Evolutionary conservation across 1,284 basidiomycete species (phyloP).

Genomic region (Trametes pubescens): DNA sequence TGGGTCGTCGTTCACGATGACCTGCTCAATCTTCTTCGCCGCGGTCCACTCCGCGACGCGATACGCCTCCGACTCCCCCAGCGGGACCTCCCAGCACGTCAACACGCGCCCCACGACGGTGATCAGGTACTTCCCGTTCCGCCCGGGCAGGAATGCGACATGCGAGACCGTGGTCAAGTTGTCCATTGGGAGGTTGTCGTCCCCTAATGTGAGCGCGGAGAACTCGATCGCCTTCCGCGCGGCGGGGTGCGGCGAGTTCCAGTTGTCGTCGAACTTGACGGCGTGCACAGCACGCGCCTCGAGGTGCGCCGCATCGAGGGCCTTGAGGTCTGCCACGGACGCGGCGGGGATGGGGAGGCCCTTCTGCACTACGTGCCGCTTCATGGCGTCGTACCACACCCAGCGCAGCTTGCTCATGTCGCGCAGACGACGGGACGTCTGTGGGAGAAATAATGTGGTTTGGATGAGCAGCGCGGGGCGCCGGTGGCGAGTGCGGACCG

Average conservation of each 20-base stretch:
- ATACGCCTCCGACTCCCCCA: constrained; percentile 44
- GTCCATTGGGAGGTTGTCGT: constrained; percentile 26
- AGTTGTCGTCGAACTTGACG: constrained; percentile 47
- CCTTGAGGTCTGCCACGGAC: constrained; percentile 38
- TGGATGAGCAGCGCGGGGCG: constrained; percentile 12
- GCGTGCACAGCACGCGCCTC: constrained; percentile 48
- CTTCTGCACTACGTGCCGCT: constrained; percentile 44
- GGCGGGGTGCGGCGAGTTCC: constrained; percentile 43
- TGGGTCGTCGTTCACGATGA: constrained; percentile 45
- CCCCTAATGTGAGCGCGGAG: constrained; percentile 29
- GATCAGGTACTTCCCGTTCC: constrained; percentile 45
- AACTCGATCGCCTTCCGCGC: constrained; percentile 41
- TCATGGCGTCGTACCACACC: constrained; percentile 49
- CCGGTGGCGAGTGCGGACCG: constrained; percentile 22
- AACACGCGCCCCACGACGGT: constrained; percentile 38
- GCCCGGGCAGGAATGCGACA: constrained; percentile 45
- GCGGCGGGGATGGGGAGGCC: constrained; percentile 46
- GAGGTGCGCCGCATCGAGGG: constrained; percentile 45
- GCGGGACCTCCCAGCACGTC: constrained; percentile 49
- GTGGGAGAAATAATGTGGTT: constrained; percentile 4
- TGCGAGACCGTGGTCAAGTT: constrained; percentile 38
- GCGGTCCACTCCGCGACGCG: constrained; percentile 42
- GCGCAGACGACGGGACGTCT: constrained; percentile 46
- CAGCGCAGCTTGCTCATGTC: constrained; percentile 46
- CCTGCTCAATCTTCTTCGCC: constrained; percentile 36